These are phyloP conservation scores for Irpex lacteus DNA, from an alignment of 1,284 basidiomycete genomes.

Conservation along the genomic window DNA sequence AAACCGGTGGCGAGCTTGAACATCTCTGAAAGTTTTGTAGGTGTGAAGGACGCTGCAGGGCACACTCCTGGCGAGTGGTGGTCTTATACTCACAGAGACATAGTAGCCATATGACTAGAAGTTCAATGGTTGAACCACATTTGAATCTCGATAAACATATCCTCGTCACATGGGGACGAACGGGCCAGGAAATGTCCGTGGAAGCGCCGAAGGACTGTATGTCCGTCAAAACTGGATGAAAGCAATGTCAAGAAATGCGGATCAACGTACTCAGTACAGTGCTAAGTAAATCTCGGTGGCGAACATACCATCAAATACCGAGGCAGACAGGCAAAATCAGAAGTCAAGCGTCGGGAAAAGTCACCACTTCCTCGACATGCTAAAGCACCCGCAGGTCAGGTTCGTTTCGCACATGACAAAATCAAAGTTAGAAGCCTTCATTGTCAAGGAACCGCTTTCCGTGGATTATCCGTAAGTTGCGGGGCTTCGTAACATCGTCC, in stretches of 20 bases:
- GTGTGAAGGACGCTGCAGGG: background rate
- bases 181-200: slow-evolving; percentile 5
- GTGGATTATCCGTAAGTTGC: background rate
- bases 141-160: background rate
- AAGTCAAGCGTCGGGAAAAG: background rate
- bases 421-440: background rate
- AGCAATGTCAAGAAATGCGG: background rate
- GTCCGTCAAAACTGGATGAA: background rate
- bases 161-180: slow-evolving; percentile 3
- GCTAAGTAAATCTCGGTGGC: background rate
- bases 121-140: background rate
- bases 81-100: background rate
- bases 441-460: background rate
- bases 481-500: background rate
- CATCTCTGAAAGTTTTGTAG: background rate
- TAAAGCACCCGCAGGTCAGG: background rate
- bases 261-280: background rate
- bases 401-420: background rate
- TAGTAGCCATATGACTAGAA: background rate
- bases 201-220: slow-evolving; percentile 2
- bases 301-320: background rate
- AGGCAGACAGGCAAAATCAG: background rate
- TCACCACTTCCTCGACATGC: background rate
- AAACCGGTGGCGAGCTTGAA: slow-evolving; percentile 3
- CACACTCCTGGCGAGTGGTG: no score